Percentiles rank a stretch among this genome's conserved stretches.
phyloP scores from a whole-genome alignment of 2,329 filamentous ascomycete species.

The Trichophyton simii region DNA sequence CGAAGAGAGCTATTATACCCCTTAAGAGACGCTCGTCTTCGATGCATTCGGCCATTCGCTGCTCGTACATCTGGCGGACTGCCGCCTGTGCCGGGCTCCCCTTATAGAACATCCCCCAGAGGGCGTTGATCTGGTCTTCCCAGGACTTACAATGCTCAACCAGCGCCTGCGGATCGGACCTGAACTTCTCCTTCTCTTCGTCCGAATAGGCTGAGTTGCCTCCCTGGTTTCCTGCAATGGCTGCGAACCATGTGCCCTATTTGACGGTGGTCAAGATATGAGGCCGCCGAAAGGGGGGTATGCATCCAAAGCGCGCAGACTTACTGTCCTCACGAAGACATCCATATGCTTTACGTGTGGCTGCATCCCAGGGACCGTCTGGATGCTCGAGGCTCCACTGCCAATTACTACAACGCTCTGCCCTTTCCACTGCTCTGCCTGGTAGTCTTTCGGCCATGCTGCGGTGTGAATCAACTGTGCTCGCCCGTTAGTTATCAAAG shows the following conservation, averaged over 20 bases:
- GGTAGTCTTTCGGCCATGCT: constrained; percentile 31
- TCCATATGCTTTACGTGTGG: constrained; percentile 30
- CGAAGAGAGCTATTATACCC: constrained; percentile 16
- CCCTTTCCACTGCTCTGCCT: constrained; percentile 28
- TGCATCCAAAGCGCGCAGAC: not conserved
- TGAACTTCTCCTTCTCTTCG: constrained; percentile 10
- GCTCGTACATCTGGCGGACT: constrained; percentile 27
- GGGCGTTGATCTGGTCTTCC: constrained; percentile 36
- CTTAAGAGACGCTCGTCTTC: constrained; percentile 39
- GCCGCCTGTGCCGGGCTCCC: constrained; percentile 30
- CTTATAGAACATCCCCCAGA: constrained; percentile 37
- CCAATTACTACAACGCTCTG: constrained; percentile 27
- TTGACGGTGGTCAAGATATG: not conserved
- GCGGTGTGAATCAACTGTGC: constrained; percentile 34
- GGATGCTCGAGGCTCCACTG: constrained; percentile 30
- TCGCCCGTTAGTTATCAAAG: constrained; percentile 16
- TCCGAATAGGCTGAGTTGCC: constrained; percentile 27
- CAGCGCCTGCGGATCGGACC: constrained; percentile 16
- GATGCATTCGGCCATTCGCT: constrained; percentile 39
- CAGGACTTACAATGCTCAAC: constrained; percentile 36
- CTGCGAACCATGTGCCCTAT: constrained; percentile 23
- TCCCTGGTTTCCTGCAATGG: constrained; percentile 37
- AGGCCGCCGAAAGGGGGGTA: not conserved
- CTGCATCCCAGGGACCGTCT: constrained; percentile 29
- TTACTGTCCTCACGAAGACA: constrained; percentile 24